Percentiles rank a stretch among this genome's conserved stretches.
Conservation (phyloP, 2,329 filamentous ascomycete species). For the Fusarium palustre region DNA sequence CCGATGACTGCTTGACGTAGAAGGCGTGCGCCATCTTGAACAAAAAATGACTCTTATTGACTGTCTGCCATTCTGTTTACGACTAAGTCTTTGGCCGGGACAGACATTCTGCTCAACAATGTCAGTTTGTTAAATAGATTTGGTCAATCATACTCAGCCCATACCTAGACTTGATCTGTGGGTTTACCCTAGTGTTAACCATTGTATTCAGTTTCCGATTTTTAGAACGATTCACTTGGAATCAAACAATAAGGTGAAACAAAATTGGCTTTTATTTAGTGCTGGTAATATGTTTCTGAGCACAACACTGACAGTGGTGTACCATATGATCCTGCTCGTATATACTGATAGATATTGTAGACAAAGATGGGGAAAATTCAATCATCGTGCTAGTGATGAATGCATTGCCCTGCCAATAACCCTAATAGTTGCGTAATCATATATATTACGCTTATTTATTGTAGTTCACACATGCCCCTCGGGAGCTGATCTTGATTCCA, state of each 20-base stretch:
- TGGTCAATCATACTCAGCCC: neutral
- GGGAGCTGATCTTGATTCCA: neutral
- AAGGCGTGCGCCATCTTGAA: slow-evolving; percentile 6
- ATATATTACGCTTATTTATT: neutral
- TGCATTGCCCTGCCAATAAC: neutral
- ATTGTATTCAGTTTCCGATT: neutral
- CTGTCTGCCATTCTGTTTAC: neutral
- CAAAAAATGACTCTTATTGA: neutral
- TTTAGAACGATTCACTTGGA: neutral
- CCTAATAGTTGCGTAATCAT: too few relatives aligned
- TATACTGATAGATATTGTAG: neutral
- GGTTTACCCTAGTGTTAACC: neutral
- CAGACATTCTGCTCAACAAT: neutral
- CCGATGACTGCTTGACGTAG: slow-evolving; percentile 9
- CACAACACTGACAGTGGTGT: neutral
- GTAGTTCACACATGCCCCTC: neutral
- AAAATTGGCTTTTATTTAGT: slow-evolving; percentile 20
- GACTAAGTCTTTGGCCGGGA: neutral
- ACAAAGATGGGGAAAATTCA: neutral
- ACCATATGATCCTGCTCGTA: neutral
- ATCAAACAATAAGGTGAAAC: neutral
- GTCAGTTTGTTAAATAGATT: neutral
- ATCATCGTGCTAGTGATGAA: neutral
- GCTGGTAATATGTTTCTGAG: slow-evolving; percentile 1
- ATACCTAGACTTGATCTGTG: neutral